Conservation (phyloP, 2,329 filamentous ascomycete genomes). For the Talaromyces sp. region DNA sequence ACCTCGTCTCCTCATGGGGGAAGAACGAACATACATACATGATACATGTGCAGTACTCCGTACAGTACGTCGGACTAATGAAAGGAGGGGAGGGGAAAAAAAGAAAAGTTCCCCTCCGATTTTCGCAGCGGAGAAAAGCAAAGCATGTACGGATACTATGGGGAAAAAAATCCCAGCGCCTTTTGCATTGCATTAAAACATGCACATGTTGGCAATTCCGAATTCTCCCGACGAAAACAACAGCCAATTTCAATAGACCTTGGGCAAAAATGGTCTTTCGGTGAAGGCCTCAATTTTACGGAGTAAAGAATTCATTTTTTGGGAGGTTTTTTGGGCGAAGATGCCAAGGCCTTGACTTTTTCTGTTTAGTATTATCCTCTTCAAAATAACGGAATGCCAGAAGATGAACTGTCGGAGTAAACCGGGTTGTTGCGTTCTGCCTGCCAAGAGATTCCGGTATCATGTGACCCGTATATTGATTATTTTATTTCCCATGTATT, state of each 20-base stretch:
- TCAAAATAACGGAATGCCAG: no score
- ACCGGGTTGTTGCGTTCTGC: background rate
- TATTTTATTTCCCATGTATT: background rate
- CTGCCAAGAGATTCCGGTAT: slow-evolving; percentile 3
- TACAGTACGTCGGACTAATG: no score
- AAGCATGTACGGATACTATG: no score
- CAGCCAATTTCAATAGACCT: background rate
- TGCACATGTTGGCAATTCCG: no score
- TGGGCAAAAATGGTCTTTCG: background rate
- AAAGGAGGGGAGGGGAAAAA: background rate
- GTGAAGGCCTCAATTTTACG: background rate
- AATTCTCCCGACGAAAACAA: slow-evolving; percentile 4
- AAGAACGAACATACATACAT: no score
- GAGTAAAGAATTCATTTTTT: no score
- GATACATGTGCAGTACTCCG: no score
- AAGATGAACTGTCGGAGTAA: background rate
- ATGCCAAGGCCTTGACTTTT: background rate
- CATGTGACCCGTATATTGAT: background rate
- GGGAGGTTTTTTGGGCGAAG: background rate
- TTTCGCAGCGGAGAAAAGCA: background rate
- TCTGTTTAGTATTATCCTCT: no score
- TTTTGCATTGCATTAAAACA: background rate
- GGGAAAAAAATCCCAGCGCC: no score
- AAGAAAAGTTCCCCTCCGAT: slow-evolving; percentile 3
- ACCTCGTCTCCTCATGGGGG: no score